Conservation (phyloP, 371 early-diverging fungal species). For the Phascolomyces articulosus region DNA sequence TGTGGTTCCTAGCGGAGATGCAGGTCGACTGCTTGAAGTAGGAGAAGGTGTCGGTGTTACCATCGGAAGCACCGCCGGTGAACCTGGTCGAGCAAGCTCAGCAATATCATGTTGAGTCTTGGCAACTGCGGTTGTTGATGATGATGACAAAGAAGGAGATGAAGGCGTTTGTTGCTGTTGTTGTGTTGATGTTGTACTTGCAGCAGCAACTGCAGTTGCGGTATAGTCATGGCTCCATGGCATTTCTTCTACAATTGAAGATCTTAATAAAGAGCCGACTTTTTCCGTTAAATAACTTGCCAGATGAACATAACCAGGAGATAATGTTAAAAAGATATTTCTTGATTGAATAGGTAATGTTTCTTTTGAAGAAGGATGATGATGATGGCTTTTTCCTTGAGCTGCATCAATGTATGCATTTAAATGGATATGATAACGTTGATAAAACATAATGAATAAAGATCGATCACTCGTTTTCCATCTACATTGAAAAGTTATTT, state of each 20-base stretch:
- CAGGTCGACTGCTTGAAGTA: neutral
- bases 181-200: neutral
- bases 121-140: constrained; percentile 6
- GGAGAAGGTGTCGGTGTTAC: neutral
- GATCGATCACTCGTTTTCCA: constrained; percentile 67
- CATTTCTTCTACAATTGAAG: neutral
- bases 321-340: constrained; percentile 36
- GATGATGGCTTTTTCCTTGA: neutral
- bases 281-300: constrained; percentile 55
- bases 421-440: constrained; percentile 54
- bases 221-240: neutral
- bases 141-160: neutral
- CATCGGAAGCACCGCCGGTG: neutral
- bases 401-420: constrained; percentile 30
- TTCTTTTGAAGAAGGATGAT: too few relatives aligned
- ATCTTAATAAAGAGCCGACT: constrained; percentile 44
- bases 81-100: neutral
- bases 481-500: constrained; percentile 19
- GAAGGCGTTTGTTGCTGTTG: neutral
- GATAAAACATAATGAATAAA: constrained; percentile 61
- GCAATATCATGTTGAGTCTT: neutral
- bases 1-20: neutral
- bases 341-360: constrained; percentile 16
- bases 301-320: constrained; percentile 58
- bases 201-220: neutral